Percentiles rank a stretch among this genome's conserved stretches.
These are phyloP conservation scores for Ustilago shanxiensis DNA, from an alignment of 1,284 basidiomycete genomes.

Conservation along the genomic window DNA sequence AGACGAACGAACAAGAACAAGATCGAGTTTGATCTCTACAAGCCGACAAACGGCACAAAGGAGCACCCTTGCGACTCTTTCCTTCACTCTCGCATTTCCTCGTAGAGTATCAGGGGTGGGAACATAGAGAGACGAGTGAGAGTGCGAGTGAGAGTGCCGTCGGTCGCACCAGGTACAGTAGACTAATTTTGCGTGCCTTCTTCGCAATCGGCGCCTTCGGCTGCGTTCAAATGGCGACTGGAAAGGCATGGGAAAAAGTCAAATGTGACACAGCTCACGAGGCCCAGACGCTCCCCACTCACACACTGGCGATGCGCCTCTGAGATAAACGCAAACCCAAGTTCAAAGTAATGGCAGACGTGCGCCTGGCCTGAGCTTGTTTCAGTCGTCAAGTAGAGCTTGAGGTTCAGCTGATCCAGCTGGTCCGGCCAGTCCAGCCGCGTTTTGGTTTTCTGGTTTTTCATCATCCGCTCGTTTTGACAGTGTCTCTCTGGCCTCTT, in stretches of 20 bases:
- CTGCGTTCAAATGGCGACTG: background rate
- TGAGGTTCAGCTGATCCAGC: background rate
- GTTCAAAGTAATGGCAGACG: too few relatives aligned
- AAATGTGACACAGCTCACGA: background rate
- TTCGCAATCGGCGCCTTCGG: conserved; percentile 7
- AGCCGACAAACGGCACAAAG: background rate
- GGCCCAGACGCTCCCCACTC: background rate
- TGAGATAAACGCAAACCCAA: background rate
- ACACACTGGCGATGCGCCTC: background rate
- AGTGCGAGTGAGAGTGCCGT: background rate
- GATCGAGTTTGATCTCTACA: background rate
- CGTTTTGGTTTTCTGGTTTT: background rate
- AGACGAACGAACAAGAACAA: background rate
- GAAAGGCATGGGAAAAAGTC: background rate
- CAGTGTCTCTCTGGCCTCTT: background rate
- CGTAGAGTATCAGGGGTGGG: too few relatives aligned
- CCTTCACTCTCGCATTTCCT: too few relatives aligned
- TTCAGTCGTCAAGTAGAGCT: background rate
- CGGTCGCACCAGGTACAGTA: too few relatives aligned
- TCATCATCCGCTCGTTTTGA: background rate
- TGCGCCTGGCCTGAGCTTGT: background rate
- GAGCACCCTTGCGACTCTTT: too few relatives aligned
- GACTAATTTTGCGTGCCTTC: too few relatives aligned
- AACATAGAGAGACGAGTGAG: too few relatives aligned
- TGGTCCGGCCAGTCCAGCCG: background rate